These are phyloP conservation scores for Zymoseptoria passerinii DNA, from an alignment of 2,329 filamentous ascomycete genomes.

Conservation along the genomic window DNA sequence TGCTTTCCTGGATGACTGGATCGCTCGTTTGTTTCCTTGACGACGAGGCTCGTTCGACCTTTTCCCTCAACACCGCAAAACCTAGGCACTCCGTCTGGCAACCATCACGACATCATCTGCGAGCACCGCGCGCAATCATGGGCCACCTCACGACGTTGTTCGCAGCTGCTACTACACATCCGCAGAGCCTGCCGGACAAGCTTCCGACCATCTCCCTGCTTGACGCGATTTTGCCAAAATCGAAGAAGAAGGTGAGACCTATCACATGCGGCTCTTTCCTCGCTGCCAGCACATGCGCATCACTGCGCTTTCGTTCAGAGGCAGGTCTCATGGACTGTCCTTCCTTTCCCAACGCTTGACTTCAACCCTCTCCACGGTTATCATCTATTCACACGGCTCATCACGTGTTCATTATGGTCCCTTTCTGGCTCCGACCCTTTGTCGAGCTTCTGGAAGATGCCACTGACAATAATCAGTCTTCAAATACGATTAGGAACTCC, in stretches of 20 bases:
- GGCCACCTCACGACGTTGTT: constrained; percentile 24
- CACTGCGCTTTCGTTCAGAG: not conserved
- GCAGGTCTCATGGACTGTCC: not conserved
- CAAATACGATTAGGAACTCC: not conserved
- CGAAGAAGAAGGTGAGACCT: constrained; percentile 14
- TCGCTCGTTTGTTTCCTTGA: not conserved
- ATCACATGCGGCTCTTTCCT: constrained; percentile 4
- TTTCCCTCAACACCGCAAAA: not conserved
- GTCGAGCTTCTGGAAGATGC: not conserved
- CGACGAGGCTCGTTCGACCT: not conserved
- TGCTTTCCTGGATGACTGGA: not conserved
- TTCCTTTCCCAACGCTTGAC: not conserved
- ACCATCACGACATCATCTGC: not conserved
- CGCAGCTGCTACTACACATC: constrained; percentile 20
- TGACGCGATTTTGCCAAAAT: constrained; percentile 24
- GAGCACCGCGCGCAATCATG: constrained; percentile 11
- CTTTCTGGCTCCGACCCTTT: not conserved
- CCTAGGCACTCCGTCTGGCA: not conserved
- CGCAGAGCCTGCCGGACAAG: constrained; percentile 21
- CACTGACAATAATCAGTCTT: not conserved
- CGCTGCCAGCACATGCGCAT: not conserved
- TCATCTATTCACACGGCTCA: not conserved
- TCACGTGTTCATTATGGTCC: not conserved
- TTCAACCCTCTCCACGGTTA: not conserved
- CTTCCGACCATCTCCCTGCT: constrained; percentile 25